These are phyloP conservation scores for Fusarium verticillioides DNA, from an alignment of 2,329 filamentous ascomycete species.

Conservation along the genomic window DNA sequence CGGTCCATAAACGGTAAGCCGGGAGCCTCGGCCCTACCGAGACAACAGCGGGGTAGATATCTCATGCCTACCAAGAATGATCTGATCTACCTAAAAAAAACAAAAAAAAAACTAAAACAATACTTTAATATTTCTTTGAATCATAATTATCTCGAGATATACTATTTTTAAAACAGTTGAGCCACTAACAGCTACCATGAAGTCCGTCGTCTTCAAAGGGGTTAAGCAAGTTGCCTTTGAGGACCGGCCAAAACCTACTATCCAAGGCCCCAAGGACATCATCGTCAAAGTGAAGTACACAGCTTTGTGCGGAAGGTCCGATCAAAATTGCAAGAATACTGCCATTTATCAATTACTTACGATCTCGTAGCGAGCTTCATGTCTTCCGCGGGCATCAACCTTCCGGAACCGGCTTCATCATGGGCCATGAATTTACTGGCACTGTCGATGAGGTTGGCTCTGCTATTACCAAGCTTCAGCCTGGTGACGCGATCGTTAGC, in stretches of 20 bases:
- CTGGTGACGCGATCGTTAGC: conserved; percentile 13
- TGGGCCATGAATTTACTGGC: conserved; percentile 88
- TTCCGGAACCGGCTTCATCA: conserved; percentile 68
- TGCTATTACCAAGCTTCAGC: conserved; percentile 48
- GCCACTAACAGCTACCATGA: neutral
- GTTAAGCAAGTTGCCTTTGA: conserved; percentile 9
- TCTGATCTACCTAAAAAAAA: neutral
- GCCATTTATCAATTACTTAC: too few relatives aligned
- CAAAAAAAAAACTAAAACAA: too few relatives aligned
- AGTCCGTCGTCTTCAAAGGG: conserved; percentile 27
- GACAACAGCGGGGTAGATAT: neutral
- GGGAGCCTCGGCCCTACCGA: neutral
- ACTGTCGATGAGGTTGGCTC: conserved; percentile 74
- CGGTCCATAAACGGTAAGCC: neutral
- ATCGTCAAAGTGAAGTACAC: conserved; percentile 28
- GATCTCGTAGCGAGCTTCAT: conserved; percentile 69
- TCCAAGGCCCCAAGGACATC: neutral
- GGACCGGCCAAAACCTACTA: conserved; percentile 9
- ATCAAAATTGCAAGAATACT: too few relatives aligned
- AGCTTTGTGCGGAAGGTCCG: conserved; percentile 26
- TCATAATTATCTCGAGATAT: fast-evolving
- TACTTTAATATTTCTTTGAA: fast-evolving
- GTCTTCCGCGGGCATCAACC: conserved; percentile 83
- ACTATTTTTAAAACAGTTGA: fast-evolving
- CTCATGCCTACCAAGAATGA: neutral